Conservation (phyloP, 176 grass and related monocot genomes). For the Aechmea fasciata region DNA sequence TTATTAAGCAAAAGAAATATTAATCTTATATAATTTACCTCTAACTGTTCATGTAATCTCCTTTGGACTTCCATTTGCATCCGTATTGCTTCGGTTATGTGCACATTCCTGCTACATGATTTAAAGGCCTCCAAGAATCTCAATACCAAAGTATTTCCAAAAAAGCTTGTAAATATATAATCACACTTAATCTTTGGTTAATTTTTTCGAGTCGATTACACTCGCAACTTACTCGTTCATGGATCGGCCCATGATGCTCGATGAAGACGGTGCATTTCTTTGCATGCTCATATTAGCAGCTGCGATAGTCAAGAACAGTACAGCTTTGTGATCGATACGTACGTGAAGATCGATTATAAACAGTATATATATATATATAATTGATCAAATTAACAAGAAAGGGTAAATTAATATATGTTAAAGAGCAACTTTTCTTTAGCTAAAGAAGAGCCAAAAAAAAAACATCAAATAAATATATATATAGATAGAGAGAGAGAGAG, state of each 20-base stretch:
- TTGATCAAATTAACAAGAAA: background rate
- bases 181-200: background rate
- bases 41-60: slow-evolving; percentile 86
- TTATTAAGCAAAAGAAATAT: too few relatives aligned
- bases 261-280: slow-evolving; percentile 19
- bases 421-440: too few relatives aligned
- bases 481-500: too few relatives aligned
- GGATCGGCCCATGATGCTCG: slow-evolving; percentile 13
- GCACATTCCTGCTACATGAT: slow-evolving; percentile 64
- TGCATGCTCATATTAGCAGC: slow-evolving; percentile 11
- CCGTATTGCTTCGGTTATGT: slow-evolving; percentile 62
- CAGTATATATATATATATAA: too few relatives aligned
- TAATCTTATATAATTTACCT: slow-evolving; percentile 31
- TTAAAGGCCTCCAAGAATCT: background rate
- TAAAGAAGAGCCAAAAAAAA: too few relatives aligned
- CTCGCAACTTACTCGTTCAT: slow-evolving; percentile 20
- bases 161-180: background rate
- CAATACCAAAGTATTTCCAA: background rate
- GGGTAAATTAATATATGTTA: too few relatives aligned
- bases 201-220: background rate
- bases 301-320: background rate
- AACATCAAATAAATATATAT: too few relatives aligned
- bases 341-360: too few relatives aligned
- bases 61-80: slow-evolving; percentile 98
- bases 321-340: too few relatives aligned